Conservation (phyloP, 352 stramenopile genomes). For the Globisporangium sylvaticum region DNA sequence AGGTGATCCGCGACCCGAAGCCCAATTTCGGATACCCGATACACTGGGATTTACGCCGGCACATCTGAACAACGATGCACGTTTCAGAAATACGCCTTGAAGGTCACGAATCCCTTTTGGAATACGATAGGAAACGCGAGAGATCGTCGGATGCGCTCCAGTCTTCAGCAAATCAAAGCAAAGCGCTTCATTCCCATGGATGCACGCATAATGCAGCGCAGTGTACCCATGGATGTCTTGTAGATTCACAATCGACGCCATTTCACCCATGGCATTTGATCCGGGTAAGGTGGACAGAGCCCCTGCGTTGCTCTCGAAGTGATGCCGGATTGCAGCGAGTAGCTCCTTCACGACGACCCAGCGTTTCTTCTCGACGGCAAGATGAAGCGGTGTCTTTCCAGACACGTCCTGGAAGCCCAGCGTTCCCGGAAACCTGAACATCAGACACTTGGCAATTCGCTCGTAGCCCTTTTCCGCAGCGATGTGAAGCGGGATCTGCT, state of each 20-base stretch:
- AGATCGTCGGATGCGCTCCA: constrained; percentile 27
- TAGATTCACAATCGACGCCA: constrained; percentile 1
- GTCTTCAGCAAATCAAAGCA: constrained; percentile 30
- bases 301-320: constrained; percentile 1
- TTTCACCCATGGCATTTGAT: neutral
- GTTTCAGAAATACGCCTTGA: constrained; percentile 35
- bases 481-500: constrained; percentile 43
- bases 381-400: constrained; percentile 46
- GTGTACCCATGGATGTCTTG: constrained; percentile 57
- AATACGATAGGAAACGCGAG: constrained; percentile 19
- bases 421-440: constrained; percentile 37
- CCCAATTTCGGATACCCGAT: constrained; percentile 3
- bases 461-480: constrained; percentile 40
- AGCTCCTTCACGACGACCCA: constrained; percentile 28
- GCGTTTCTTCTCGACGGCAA: constrained; percentile 37
- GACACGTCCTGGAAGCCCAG: constrained; percentile 30
- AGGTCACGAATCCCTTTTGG: constrained; percentile 15
- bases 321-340: constrained; percentile 19
- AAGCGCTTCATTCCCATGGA: constrained; percentile 24
- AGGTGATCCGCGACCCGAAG: neutral
- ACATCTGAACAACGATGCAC: constrained; percentile 1
- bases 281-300: neutral
- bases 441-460: constrained; percentile 46
- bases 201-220: constrained; percentile 51
- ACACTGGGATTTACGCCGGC: constrained; percentile 5